Evolutionary conservation across 2,329 filamentous ascomycete species (phyloP), one percentile per base, ranked within the genome.

Genomic region (Penicillium brasilianum): DNA sequence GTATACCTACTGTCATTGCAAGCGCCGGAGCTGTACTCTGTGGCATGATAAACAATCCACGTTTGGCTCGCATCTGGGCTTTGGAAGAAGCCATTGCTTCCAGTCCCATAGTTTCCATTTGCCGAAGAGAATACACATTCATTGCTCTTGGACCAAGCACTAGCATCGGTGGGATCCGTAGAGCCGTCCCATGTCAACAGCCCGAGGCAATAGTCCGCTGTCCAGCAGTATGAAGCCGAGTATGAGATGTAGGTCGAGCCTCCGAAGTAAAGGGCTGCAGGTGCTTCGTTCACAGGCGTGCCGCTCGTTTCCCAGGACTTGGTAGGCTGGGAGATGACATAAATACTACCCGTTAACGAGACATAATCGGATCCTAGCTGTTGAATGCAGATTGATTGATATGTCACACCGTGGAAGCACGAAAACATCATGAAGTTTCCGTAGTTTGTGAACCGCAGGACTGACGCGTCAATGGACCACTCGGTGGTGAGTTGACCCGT

Each of bases 141-240:
- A 39, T n/a, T 14, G 16, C 16, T 18, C 16, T 39, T 39, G 4
- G 37, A 39, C 37, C 37, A 39, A n/a, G 37, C 5, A n/a, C 37
- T 39, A 39, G 37, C 4, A n/a, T 39, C 37, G 16, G 78, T 71
- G 0, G 85, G 85, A 62, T 85, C 80, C 0, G 81, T 79, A 0
- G 62, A 73, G 13, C 83, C 83, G 25, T 85, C 81, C 78, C 81
- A 87, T 3, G 81, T 82, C 25, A 87, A 74, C 16, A 84, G 71
- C 0, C 83, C 85, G 1, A 88, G 76, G 25, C 80, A 80, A 70
- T 87, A 87, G 56, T 80, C 77, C 0, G 81, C 71, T 0, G 82
- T 84, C 84, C 83, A 86, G 77, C 84, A 87, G 71, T 83, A 83
- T 60, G 81, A 84, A 1, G 83, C 85, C 6, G 81, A 84, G 74